A percentile compares a stretch with the other conserved stretches of the same genome.
Evolutionary conservation across 257 asterid genomes (phyloP).

Genomic region (Ligustrum vulgare): DNA sequence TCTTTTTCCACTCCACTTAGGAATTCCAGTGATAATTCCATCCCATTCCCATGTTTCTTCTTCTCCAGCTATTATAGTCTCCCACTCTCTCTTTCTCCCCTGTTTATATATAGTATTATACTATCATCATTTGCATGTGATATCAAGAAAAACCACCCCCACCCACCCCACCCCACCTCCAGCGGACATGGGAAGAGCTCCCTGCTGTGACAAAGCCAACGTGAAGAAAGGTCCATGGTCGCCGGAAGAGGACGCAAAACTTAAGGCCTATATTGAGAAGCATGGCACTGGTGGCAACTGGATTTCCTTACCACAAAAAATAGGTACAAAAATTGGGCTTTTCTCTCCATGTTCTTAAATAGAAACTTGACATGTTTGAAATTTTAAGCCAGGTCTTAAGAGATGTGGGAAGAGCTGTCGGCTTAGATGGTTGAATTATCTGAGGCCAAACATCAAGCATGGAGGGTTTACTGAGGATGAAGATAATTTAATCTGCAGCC

Average conservation of each 20-base stretch:
- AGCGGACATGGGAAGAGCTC: slow-evolving; percentile 42
- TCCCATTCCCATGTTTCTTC: slow-evolving; percentile 34
- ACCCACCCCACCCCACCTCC: no score
- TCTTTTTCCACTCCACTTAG: slow-evolving; percentile 34
- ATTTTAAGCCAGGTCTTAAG: slow-evolving; percentile 28
- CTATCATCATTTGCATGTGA: no score
- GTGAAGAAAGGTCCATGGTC: slow-evolving; percentile 46
- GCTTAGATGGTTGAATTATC: slow-evolving; percentile 44
- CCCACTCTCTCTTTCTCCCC: background rate
- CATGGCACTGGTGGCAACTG: slow-evolving; percentile 46
- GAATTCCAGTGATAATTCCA: slow-evolving; percentile 22
- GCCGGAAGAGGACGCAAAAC: slow-evolving; percentile 41
- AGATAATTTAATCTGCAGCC: slow-evolving; percentile 39
- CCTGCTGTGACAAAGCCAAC: slow-evolving; percentile 45
- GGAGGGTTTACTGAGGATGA: slow-evolving; percentile 48
- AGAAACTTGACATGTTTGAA: background rate
- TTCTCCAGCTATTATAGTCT: slow-evolving; percentile 50
- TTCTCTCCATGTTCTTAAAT: background rate
- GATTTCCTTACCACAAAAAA: slow-evolving; percentile 41
- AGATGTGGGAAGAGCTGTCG: slow-evolving; percentile 48
- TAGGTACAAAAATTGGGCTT: slow-evolving; percentile 18
- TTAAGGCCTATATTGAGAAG: slow-evolving; percentile 32
- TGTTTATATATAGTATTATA: background rate
- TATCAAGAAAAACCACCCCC: no score
- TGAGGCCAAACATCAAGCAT: slow-evolving; percentile 42